Evolutionary conservation across 345 rosid genomes (phyloP), one percentile per base, ranked within the genome.

Genomic region (Gossypium stocksii): DNA sequence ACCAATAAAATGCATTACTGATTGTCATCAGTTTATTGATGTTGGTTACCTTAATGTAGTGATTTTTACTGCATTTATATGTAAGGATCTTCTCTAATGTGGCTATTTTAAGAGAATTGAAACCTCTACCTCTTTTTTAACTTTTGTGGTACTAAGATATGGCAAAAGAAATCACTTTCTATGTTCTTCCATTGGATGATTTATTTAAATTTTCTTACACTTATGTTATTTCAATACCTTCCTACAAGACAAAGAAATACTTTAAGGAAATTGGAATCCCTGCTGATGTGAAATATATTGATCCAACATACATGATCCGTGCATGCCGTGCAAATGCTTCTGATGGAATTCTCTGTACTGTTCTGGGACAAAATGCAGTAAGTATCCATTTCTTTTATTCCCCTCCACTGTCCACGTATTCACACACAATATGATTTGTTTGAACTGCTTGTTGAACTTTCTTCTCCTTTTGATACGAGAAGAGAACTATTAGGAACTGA

Each of bases 241-340:
- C 72, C 57, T 74, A 23, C 67, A 84, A 93, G 99, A 90, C 83
- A 7, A 95, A 93, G 78, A 90, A 87, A 64, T 89, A 81, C 75
- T 93, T 93, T 7, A 91, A 80, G 88, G 97, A 87, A 75, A 80
- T 77, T 71, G 89, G 89, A 43, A 68, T 88, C 45, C 89, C 97
- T 43, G 85, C 87, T 38, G 97, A 95, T 79, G 97, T 91, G 44
- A 95, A 93, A 84, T 93, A 91, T 79, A 95, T 91, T 65, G 99
- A 93, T 85, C 99, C 99, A 65, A 95, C 97, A 64, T 93, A 95
- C 82, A 93, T 93, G 99, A 90, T 95, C 78, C 94, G 97, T 1
- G 98, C 97, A 7, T 85, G 88, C 76, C 94, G 97, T 71, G 98
- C 99, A 49, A 91, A 95, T 86, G 98, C 97, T 43, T 93, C 99